Base-by-base conservation (phyloP, 1,139 yeast genomes). In the Candida labiduridarum region DNA sequence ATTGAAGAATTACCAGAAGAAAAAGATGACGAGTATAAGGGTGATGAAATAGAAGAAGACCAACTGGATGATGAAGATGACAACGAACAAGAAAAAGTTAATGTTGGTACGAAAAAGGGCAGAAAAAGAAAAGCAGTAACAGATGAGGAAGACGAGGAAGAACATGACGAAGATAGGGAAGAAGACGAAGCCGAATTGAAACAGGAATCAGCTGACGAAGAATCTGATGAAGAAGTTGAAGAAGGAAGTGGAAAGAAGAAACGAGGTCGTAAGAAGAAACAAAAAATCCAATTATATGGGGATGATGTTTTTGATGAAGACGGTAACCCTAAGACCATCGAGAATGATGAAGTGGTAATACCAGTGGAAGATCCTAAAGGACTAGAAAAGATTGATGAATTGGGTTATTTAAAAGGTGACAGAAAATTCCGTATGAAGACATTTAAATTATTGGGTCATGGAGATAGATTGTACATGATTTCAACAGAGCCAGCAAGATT, bases 401-500 rank as follows among this genome's bases (percentile, higher is more conserved):
- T 78, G 52, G 99, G 99, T 18, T 76, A 78, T 49, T 72, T 95
- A 51, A 64, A 68, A 44, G 97, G 89, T 1, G 95, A 83, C n/a
- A 78, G 98, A 57, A 80, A 83, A 60, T 94, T 81, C 69, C 77
- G 94, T 53, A 87, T 90, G 55, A 85, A 92, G 53, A 84, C 95
- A 0, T 94, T 94, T 68, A 89, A 89, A 4, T 80, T 92, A 10
- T 69, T 79, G 41, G 90, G 88, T 4, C 81, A 85, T 52, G 97
- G 96, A 3, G 80, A 83, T 38, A 77, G 84, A 55, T 76, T 85
- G 52, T 94, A 83, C 66, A 91, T 94, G 96, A 80, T 94, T 44
- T 88, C 97, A 1, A 92, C 98, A 0, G 98, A 92, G 64, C 97
- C 97, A 1, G 98, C 99, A 0, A 79, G 98, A 58, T 83, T 92